phyloP scores from a whole-genome alignment of 352 stramenopile genomes.

The Phytophthora syringae region DNA sequence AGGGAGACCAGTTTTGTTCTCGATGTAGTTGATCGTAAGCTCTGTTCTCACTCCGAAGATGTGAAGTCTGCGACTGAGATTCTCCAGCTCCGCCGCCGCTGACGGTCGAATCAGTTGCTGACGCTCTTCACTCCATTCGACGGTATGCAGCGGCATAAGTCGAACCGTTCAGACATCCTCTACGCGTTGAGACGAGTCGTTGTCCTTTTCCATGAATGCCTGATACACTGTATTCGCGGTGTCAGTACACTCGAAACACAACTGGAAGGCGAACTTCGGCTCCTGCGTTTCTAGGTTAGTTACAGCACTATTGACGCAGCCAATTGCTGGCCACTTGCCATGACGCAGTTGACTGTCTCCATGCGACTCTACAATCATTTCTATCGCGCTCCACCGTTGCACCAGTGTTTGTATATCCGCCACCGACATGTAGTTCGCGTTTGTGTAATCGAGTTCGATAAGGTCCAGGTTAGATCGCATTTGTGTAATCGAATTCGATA shows the following conservation, averaged over 20 bases:
- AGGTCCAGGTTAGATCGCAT: too few relatives aligned
- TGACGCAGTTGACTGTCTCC: not conserved
- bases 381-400: too few relatives aligned
- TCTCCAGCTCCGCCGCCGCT: not conserved
- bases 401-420: not conserved
- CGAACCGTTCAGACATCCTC: constrained; percentile 2
- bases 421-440: constrained; percentile 2
- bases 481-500: constrained; percentile 6
- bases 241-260: constrained; percentile 5
- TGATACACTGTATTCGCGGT: constrained; percentile 7
- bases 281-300: not conserved
- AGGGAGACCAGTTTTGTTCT: not conserved
- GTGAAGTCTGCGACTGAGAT: not conserved
- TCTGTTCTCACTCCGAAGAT: constrained; percentile 4
- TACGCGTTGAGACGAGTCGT: not conserved
- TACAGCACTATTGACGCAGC: constrained; percentile 2
- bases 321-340: constrained; percentile 7
- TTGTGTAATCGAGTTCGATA: too few relatives aligned
- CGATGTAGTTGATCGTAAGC: constrained; percentile 1
- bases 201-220: not conserved
- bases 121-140: not conserved
- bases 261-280: not conserved
- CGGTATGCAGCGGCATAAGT: not conserved
- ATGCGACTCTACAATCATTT: not conserved
- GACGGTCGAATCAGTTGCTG: not conserved